phyloP scores from a whole-genome alignment of 2,329 filamentous ascomycete species.

The Phialophora macrospora region DNA sequence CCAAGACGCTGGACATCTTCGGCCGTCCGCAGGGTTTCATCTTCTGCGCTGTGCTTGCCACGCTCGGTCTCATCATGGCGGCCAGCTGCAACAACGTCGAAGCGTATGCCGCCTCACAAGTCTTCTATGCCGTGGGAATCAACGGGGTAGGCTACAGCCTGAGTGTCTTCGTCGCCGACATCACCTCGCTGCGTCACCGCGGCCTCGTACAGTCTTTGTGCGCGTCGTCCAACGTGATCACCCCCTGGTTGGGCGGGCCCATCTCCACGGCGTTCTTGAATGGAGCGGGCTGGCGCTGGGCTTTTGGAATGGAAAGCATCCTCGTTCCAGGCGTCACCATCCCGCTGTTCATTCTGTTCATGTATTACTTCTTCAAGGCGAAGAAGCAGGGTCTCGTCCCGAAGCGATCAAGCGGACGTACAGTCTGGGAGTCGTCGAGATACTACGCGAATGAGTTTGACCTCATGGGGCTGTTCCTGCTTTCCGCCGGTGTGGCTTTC shows the following conservation, averaged over 20 bases:
- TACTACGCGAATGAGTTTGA: conserved; percentile 66
- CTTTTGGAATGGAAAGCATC: conserved; percentile 39
- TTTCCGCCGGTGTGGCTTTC: conserved; percentile 64
- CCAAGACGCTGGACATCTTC: conserved; percentile 66
- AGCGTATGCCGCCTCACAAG: conserved; percentile 64
- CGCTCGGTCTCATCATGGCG: conserved; percentile 61
- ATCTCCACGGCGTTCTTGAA: conserved; percentile 33
- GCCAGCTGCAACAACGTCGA: conserved; percentile 63
- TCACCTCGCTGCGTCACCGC: conserved; percentile 41
- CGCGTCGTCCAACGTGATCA: conserved; percentile 40
- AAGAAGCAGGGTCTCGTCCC: conserved; percentile 57
- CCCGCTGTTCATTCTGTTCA: conserved; percentile 54
- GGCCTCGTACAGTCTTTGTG: conserved; percentile 41
- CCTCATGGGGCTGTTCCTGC: conserved; percentile 62
- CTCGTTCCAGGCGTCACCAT: conserved; percentile 25
- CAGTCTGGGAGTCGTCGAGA: conserved; percentile 50
- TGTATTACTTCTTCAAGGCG: conserved; percentile 65
- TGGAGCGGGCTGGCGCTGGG: conserved; percentile 36
- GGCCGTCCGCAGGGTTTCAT: conserved; percentile 63
- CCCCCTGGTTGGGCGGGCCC: conserved; percentile 31
- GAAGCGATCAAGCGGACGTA: conserved; percentile 51
- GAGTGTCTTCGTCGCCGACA: conserved; percentile 41
- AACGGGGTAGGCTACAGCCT: conserved; percentile 38
- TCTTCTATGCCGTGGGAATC: conserved; percentile 50
- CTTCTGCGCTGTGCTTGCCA: conserved; percentile 51